These are phyloP conservation scores for Dipteronia dyeriana DNA, from an alignment of 345 rosid species.

Conservation along the genomic window DNA sequence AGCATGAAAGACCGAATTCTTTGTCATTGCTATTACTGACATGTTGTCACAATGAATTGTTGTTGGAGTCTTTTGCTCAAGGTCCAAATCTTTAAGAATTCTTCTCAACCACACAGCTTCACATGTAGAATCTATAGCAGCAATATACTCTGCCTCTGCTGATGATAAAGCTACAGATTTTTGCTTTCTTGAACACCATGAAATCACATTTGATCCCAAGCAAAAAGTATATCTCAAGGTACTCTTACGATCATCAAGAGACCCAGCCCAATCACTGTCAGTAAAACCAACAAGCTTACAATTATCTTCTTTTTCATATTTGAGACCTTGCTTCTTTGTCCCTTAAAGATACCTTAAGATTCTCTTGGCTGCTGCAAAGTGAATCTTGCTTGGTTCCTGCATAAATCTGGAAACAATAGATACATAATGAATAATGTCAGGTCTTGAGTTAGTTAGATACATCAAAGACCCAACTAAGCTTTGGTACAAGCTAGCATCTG, in stretches of 20 bases:
- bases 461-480: neutral
- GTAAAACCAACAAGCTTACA: no score
- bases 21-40: no score
- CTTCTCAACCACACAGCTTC: neutral
- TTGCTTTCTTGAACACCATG: neutral
- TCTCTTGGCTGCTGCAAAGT: no score
- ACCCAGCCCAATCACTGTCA: no score
- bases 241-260: no score
- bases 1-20: no score
- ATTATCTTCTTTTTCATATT: no score
- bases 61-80: neutral
- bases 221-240: neutral
- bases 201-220: neutral
- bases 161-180: neutral
- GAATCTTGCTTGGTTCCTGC: no score
- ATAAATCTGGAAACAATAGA: no score
- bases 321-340: no score
- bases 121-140: neutral
- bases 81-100: neutral
- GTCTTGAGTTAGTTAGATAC: neutral
- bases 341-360: no score
- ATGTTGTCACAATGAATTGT: no score
- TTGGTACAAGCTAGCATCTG: neutral
- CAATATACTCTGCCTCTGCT: neutral
- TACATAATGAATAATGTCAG: neutral